These are phyloP conservation scores for Neltuma alba DNA, from an alignment of 306 rosid species.

Conservation along the genomic window DNA sequence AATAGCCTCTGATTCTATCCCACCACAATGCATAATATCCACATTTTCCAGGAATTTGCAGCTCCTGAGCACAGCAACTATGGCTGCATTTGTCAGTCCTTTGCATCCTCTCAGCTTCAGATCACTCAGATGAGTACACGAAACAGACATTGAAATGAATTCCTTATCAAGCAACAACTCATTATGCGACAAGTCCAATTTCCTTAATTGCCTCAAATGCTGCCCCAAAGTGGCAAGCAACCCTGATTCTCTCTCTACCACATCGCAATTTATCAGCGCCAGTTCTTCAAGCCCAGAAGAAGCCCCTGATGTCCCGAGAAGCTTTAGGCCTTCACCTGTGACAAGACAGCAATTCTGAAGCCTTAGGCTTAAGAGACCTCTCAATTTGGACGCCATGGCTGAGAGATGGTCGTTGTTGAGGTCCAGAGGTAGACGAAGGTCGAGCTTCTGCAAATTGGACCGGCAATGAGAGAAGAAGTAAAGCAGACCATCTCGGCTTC, in stretches of 20 bases:
- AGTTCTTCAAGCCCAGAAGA: slow-evolving; percentile 66
- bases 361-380: slow-evolving; percentile 51
- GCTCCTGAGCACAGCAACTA: slow-evolving; percentile 53
- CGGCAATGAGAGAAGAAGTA: slow-evolving; percentile 50
- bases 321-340: slow-evolving; percentile 77
- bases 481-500: slow-evolving; percentile 70
- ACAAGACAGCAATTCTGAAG: slow-evolving; percentile 88
- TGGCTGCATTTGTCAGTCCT: slow-evolving; percentile 47
- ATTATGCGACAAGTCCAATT: slow-evolving; percentile 75
- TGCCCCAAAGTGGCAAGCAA: slow-evolving; percentile 84
- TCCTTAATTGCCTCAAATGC: slow-evolving; percentile 64
- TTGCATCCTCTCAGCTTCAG: slow-evolving; percentile 80
- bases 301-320: slow-evolving; percentile 48
- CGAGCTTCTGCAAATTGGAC: slow-evolving; percentile 53
- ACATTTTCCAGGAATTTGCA: slow-evolving; percentile 67
- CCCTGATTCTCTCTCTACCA: slow-evolving; percentile 83
- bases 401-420: slow-evolving; percentile 67
- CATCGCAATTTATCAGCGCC: slow-evolving; percentile 81
- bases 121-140: slow-evolving; percentile 62
- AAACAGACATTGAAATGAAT: slow-evolving; percentile 65
- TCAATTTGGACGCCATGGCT: slow-evolving; percentile 53
- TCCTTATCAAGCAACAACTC: slow-evolving; percentile 81
- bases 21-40: slow-evolving; percentile 64
- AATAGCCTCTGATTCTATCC: slow-evolving; percentile 55
- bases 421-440: slow-evolving; percentile 88